A percentile compares a stretch with the other conserved stretches of the same genome.
Evolutionary conservation across 2,329 filamentous ascomycete species (phyloP).

Genomic region (Aureobasidium zeae): DNA sequence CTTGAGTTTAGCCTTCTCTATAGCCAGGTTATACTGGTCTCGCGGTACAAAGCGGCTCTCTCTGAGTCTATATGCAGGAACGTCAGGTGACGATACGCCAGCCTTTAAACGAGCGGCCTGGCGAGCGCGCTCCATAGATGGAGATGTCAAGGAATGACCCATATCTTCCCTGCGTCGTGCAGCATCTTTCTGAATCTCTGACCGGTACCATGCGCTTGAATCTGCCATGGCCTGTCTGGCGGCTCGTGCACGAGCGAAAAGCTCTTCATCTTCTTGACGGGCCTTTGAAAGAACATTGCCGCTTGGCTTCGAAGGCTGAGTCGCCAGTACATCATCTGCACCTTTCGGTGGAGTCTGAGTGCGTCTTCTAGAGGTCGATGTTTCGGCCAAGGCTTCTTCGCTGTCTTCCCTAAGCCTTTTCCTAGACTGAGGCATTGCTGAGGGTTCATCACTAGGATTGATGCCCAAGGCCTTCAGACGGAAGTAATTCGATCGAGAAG

Average conservation of each 20-base stretch:
- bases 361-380: background rate
- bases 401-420: conserved; percentile 19
- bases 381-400: conserved; percentile 10
- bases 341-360: conserved; percentile 5
- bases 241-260: conserved; percentile 28
- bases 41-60: conserved; percentile 31
- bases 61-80: conserved; percentile 29
- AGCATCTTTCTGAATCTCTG: conserved; percentile 18
- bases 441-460: conserved; percentile 27
- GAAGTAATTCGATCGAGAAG: conserved; percentile 38
- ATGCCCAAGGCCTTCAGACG: conserved; percentile 41
- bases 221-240: conserved; percentile 25
- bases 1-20: conserved; percentile 27
- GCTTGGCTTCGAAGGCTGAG: background rate
- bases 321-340: background rate
- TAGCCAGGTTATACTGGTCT: conserved; percentile 28
- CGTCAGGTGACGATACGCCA: conserved; percentile 18
- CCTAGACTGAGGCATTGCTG: conserved; percentile 24
- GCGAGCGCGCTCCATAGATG: conserved; percentile 26
- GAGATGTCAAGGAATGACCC: conserved; percentile 23
- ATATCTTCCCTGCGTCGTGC: conserved; percentile 6
- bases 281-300: conserved; percentile 19
- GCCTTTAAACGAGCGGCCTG: conserved; percentile 23
- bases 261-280: conserved; percentile 26
- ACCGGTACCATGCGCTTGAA: conserved; percentile 10